Base-by-base conservation (phyloP, 805 yeast genomes). In the Cyberlindnera subsufficiens region DNA sequence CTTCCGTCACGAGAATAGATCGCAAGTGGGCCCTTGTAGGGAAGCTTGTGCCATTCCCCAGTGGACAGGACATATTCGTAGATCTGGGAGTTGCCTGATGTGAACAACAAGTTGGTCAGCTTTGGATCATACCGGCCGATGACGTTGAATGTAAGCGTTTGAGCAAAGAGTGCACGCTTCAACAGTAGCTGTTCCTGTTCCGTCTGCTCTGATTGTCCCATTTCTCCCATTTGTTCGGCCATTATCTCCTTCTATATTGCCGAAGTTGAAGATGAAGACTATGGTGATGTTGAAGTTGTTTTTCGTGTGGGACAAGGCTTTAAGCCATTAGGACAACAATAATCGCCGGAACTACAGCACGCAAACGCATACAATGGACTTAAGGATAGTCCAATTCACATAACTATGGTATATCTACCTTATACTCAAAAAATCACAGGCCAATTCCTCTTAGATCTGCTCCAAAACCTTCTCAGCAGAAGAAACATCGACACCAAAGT, bases 81-180 rank as follows among this genome's bases (percentile, higher is more conserved):
- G 15, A 83, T 69, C 29, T 83, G 86, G 43, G 85, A 79, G 58
- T 83, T 86, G 14, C 90, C 78, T 2, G 90, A 76, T 40, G 80
- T 75, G 54, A 77, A 82, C 34, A 83, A 63, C 27, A 85, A 67
- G 56, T 81, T 86, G 43, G 82, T 78, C 38, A 83, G 77, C 49
- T 71, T 70, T 0, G 90, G 85, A 51, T 85, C 95, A 55, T 85
- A 85, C 46, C 89, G 72, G 19, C 84, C 81, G 27, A 85, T 81
- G 40, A 85, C 90, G 57, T 84, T 85, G 64, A 75, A 84, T 38
- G 85, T 82, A 37, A 85, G 64, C 0, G 90, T 83, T 47, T 77
- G 78, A 40, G 80, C 72, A 55, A 79, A 85, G 18, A 84, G 72
- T 40, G 79, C 84, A 41, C 40, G 34, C 19, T 30, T 30, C 8